phyloP scores from a whole-genome alignment of 2,329 filamentous ascomycete species.

The Diaporthe amygdali region DNA sequence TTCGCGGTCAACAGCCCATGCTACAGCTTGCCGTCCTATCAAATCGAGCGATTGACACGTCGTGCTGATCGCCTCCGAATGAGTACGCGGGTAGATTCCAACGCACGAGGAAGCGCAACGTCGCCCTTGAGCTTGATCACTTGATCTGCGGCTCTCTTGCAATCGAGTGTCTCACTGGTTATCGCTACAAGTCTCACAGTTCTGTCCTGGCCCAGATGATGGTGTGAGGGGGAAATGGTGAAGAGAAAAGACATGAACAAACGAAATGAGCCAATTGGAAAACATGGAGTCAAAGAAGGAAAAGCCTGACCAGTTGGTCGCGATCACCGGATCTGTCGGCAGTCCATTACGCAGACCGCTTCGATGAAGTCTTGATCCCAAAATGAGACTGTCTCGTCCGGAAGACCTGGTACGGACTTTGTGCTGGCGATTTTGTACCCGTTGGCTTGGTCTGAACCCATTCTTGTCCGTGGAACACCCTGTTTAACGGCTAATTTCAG shows the following conservation, averaged over 20 bases:
- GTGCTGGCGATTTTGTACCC: background rate
- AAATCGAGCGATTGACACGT: background rate
- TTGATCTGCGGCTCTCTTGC: background rate
- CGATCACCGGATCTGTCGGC: background rate
- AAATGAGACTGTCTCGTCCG: background rate
- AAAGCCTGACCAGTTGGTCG: background rate
- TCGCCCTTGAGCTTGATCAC: background rate
- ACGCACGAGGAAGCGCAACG: background rate
- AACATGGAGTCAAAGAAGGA: background rate
- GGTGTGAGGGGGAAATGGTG: background rate
- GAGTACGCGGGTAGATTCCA: background rate
- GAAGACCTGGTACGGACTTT: background rate
- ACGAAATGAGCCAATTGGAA: background rate
- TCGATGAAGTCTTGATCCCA: background rate
- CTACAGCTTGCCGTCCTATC: background rate
- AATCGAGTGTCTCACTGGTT: background rate
- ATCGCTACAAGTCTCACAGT: background rate
- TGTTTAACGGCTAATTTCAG: background rate
- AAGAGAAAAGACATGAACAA: background rate
- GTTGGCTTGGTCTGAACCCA: background rate
- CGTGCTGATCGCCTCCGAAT: background rate
- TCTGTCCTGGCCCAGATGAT: background rate
- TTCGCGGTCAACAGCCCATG: background rate
- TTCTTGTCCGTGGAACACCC: background rate
- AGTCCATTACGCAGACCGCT: background rate